Percentiles rank a stretch among this genome's conserved stretches.
phyloP scores from a whole-genome alignment of 352 stramenopile species.

The Globisporangium orthogonon region DNA sequence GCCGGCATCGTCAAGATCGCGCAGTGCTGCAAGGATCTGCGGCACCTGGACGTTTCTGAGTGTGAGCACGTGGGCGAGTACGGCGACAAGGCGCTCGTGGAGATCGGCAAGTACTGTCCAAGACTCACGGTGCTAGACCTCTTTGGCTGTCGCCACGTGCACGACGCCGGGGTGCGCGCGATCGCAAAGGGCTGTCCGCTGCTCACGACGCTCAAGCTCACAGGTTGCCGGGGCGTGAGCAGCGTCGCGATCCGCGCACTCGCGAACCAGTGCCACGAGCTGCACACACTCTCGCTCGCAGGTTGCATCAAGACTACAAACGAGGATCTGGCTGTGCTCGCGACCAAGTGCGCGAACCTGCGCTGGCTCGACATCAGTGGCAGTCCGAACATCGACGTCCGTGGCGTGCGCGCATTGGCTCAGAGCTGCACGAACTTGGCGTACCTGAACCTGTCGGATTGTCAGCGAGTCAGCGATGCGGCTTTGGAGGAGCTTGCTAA shows the following conservation, averaged over 20 bases:
- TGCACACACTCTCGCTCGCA: constrained; percentile 77
- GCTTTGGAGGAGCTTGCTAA: constrained; percentile 38
- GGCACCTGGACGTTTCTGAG: constrained; percentile 78
- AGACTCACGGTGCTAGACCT: constrained; percentile 77
- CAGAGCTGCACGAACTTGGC: constrained; percentile 43
- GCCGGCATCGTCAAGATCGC: constrained; percentile 84
- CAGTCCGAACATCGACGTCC: constrained; percentile 54
- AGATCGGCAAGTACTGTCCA: constrained; percentile 79
- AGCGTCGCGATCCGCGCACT: constrained; percentile 71
- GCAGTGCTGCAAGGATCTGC: constrained; percentile 76
- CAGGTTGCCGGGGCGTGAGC: constrained; percentile 78
- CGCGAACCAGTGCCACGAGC: constrained; percentile 52
- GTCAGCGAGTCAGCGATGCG: constrained; percentile 66
- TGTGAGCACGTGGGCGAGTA: constrained; percentile 88
- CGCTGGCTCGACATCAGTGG: constrained; percentile 81
- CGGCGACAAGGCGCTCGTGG: constrained; percentile 88
- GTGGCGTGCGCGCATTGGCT: constrained; percentile 55
- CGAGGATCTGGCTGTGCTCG: constrained; percentile 51
- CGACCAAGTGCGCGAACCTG: constrained; percentile 42
- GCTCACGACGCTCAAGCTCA: constrained; percentile 84
- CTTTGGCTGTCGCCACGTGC: constrained; percentile 86
- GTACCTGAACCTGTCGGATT: constrained; percentile 76
- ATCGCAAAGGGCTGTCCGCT: constrained; percentile 77
- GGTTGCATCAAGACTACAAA: constrained; percentile 81
- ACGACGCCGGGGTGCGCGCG: constrained; percentile 69